phyloP scores from a whole-genome alignment of 257 asterid species.

The Linaria vulgaris region DNA sequence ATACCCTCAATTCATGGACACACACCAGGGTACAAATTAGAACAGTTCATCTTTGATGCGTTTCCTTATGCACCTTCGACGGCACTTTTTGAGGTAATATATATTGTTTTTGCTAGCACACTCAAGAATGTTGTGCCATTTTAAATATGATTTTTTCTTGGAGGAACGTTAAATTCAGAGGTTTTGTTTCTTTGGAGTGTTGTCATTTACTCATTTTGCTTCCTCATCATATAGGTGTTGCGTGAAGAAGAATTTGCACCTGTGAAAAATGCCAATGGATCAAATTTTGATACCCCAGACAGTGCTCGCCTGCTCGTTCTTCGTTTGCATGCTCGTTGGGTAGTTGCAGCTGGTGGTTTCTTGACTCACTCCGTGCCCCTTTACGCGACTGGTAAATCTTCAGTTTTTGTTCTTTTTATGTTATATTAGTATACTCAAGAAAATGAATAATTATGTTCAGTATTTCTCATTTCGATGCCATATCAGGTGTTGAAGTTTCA shows the following conservation, averaged over 20 bases:
- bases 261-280: constrained; percentile 85
- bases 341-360: constrained; percentile 96
- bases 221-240: constrained; percentile 42
- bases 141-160: neutral
- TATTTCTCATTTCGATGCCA: constrained; percentile 6
- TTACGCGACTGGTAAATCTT: constrained; percentile 67
- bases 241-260: constrained; percentile 99
- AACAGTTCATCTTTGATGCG: constrained; percentile 94
- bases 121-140: neutral
- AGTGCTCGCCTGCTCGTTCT: constrained; percentile 87
- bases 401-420: neutral
- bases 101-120: neutral
- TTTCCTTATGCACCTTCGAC: constrained; percentile 93
- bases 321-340: constrained; percentile 95
- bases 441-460: neutral
- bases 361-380: constrained; percentile 94
- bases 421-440: neutral
- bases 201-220: neutral
- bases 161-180: neutral
- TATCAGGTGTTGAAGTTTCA: constrained; percentile 88
- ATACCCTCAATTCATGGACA: constrained; percentile 86
- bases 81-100: constrained; percentile 80
- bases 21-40: constrained; percentile 78
- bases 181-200: neutral
- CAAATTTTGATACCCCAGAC: constrained; percentile 93